Evolutionary conservation across 495 filamentous ascomycete genomes (phyloP).

Genomic region (Neurospora sp.): DNA sequence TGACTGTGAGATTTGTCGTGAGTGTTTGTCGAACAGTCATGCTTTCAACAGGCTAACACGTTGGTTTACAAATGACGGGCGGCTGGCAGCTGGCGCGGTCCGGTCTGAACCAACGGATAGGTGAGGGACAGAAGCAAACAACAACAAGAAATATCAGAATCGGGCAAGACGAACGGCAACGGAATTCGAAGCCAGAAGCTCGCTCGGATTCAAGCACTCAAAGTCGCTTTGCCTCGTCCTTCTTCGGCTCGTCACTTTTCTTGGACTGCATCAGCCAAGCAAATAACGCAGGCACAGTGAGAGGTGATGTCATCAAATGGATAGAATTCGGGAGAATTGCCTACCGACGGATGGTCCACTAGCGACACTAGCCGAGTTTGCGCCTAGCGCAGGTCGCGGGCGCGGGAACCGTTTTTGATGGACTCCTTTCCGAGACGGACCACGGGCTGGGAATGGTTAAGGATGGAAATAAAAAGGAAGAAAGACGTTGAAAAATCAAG

Average conservation of each 20-base stretch:
- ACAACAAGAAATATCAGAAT: not conserved
- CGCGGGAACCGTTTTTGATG: not conserved
- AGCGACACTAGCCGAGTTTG: not conserved
- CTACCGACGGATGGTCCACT: not conserved
- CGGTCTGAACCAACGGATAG: not conserved
- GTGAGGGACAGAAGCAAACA: not conserved
- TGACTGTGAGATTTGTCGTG: no score
- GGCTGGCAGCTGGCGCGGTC: not conserved
- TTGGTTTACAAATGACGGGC: not conserved
- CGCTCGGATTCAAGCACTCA: not conserved
- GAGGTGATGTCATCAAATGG: not conserved
- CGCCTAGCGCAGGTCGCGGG: not conserved
- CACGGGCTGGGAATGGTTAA: not conserved
- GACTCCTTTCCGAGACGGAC: not conserved
- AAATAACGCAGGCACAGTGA: not conserved
- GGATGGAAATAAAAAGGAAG: not conserved
- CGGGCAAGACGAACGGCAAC: not conserved
- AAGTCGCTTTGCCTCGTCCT: not conserved
- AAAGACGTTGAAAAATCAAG: not conserved
- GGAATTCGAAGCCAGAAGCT: not conserved
- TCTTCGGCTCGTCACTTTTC: not conserved
- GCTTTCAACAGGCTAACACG: no score
- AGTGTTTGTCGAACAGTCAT: no score
- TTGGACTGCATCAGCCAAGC: not conserved
- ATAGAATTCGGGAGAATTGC: not conserved